Base-by-base conservation (phyloP, 2,329 filamentous ascomycete genomes). In the Metarhizium sp. region DNA sequence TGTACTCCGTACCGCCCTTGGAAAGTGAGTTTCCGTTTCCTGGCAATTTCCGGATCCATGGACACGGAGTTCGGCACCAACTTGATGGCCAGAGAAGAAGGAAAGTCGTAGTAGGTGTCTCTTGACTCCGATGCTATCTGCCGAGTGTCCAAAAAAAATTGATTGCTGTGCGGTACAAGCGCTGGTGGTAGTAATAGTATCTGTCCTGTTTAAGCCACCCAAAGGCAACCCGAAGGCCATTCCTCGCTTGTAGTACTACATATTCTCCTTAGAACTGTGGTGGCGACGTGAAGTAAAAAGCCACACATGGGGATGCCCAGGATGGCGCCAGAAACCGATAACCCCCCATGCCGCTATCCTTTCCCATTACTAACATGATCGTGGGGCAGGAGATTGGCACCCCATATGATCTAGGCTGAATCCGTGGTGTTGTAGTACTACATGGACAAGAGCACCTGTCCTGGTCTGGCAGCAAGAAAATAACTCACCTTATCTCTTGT, bases 291-390 rank as follows among this genome's bases (percentile, higher is more conserved):
- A 48, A 25, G 25, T 25, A 25, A 25, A 48, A 48, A 48, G 45
- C 45, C 45, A 48, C 45, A 48, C 20, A 48, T 48, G 45, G 45
- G 25, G 59, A 81, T 74, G 14, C 20, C 20, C 38, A 29, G 50
- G 18, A 52, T 45, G 50, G 36, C 50, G 40, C 38, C 11, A 25
- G 51, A 47, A 53, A n/a, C 38, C 45, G 29, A 20, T n/a, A 7
- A 40, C 3, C 40, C 52, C 45, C 47, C n/a, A 43, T 50, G 52
- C 53, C 53, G 50, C 25, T 16, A 36, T n/a, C 5, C 47, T 42
- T 29, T 42, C 18, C 45, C 29, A 50, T 49, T 50, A 46, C 34
- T 36, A 34, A 52, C 51, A 25, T 38, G 42, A 53, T 53, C 51
- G 51, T 53, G 51, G 51, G 51, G 51, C 51, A n/a, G 42, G 51